Percentiles rank a stretch among this genome's conserved stretches.
Conservation (phyloP, 1,284 basidiomycete genomes). For the Schizophyllum commune region DNA sequence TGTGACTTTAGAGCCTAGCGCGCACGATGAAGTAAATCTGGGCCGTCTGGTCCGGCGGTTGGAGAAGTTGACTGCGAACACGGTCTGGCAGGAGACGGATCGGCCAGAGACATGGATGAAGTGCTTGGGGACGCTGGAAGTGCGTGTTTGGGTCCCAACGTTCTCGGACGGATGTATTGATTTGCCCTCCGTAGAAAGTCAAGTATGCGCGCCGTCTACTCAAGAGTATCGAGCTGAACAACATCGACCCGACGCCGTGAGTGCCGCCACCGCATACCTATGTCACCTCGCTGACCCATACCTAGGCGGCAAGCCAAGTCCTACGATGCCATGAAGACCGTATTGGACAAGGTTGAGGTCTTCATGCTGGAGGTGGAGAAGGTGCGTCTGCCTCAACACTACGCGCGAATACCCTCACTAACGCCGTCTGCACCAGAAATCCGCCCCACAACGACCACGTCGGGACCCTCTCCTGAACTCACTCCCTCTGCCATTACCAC, state of each 20-base stretch:
- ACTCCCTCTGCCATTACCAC: constrained; percentile 19
- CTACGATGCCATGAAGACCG: constrained; percentile 37
- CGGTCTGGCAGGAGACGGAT: constrained; percentile 38
- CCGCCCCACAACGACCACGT: constrained; percentile 1
- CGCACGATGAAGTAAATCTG: constrained; percentile 65
- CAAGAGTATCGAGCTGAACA: constrained; percentile 45
- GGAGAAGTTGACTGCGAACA: constrained; percentile 44
- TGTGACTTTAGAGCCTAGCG: background rate
- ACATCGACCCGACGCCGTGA: constrained; percentile 36
- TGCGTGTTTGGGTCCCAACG: constrained; percentile 17
- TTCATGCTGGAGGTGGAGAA: constrained; percentile 42
- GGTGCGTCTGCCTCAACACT: constrained; percentile 29
- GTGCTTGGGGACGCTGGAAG: constrained; percentile 51
- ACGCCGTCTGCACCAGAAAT: constrained; percentile 8
- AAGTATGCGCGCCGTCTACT: constrained; percentile 53
- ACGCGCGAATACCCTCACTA: constrained; percentile 9
- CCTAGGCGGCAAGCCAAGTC: constrained; percentile 15
- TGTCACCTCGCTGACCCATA: constrained; percentile 5
- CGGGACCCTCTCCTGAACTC: constrained; percentile 22
- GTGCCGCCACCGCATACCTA: constrained; percentile 15
- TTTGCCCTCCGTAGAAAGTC: constrained; percentile 39
- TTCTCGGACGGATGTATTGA: constrained; percentile 2
- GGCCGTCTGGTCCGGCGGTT: constrained; percentile 52
- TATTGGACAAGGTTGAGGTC: constrained; percentile 45
- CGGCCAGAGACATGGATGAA: constrained; percentile 43